Conservation (phyloP, 2,329 filamentous ascomycete genomes). For the Exophiala aquamarina region DNA sequence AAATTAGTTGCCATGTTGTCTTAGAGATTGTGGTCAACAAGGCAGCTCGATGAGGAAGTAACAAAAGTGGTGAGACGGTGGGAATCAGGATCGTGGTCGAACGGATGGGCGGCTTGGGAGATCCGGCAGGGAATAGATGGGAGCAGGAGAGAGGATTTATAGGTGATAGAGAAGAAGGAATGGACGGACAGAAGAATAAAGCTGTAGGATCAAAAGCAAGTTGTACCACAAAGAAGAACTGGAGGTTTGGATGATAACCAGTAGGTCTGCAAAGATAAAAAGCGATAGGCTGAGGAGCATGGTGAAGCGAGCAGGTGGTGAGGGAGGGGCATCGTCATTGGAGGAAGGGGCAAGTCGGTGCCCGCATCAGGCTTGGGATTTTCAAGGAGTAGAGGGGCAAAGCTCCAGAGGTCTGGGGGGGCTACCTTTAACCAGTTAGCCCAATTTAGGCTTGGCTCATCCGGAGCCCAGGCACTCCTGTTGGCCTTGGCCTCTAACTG, state of each 20-base stretch:
- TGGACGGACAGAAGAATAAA: neutral
- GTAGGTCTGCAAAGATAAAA: neutral
- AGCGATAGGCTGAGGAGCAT: neutral
- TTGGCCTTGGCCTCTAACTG: too few relatives aligned
- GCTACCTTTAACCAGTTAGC: too few relatives aligned
- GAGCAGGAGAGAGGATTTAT: neutral
- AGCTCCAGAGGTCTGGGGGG: neutral
- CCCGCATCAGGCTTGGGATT: neutral
- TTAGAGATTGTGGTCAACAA: neutral
- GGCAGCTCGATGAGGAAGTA: neutral
- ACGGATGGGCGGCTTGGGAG: too few relatives aligned
- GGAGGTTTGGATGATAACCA: neutral
- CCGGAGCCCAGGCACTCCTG: too few relatives aligned
- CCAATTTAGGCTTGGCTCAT: too few relatives aligned
- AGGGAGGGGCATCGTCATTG: conserved; percentile 12
- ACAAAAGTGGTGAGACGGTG: conserved; percentile 1
- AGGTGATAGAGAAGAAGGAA: conserved; percentile 6
- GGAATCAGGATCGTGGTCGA: neutral
- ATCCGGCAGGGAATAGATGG: neutral
- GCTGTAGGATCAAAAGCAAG: conserved; percentile 5
- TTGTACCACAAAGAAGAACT: neutral
- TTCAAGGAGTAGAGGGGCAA: too few relatives aligned
- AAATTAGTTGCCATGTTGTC: conserved; percentile 29
- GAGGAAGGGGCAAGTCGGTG: conserved; percentile 1
- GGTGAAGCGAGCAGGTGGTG: neutral